A percentile compares a stretch with the other conserved stretches of the same genome.
These are phyloP conservation scores for Cutaneotrichosporon mucoides DNA, from an alignment of 1,284 basidiomycete species.

Conservation along the genomic window DNA sequence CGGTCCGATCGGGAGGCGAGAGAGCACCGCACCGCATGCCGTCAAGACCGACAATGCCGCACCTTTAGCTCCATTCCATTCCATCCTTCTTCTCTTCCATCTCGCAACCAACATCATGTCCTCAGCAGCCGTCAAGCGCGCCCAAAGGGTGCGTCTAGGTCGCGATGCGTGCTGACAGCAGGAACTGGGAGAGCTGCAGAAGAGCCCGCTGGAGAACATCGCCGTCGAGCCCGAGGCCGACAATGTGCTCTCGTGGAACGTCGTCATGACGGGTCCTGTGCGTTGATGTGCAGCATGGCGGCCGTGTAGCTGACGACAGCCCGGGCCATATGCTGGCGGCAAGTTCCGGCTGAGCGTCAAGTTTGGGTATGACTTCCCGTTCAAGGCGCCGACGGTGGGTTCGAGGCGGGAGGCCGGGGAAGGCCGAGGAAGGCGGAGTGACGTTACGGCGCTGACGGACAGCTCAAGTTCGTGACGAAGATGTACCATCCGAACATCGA, in stretches of 20 bases:
- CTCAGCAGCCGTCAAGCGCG: constrained; percentile 34
- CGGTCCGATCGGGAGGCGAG: no score
- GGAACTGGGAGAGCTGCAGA: constrained; percentile 45
- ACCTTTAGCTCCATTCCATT: background rate
- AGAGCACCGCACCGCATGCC: no score
- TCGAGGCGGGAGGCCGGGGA: no score
- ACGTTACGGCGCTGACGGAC: background rate
- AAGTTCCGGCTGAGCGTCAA: constrained; percentile 70
- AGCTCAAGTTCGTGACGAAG: constrained; percentile 89
- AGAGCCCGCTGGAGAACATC: constrained; percentile 56
- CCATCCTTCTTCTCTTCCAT: background rate
- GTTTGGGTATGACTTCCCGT: constrained; percentile 75
- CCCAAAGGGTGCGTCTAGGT: constrained; percentile 30
- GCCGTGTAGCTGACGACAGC: constrained; percentile 48
- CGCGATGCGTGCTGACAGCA: constrained; percentile 17
- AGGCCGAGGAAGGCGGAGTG: no score
- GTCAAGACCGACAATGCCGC: background rate
- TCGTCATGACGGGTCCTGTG: constrained; percentile 70
- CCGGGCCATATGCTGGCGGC: constrained; percentile 76
- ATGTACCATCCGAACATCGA: constrained; percentile 62
- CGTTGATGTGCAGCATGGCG: no score
- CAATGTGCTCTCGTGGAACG: constrained; percentile 74
- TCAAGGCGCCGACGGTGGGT: constrained; percentile 77
- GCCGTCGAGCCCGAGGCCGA: constrained; percentile 63
- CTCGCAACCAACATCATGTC: no score